phyloP scores from a whole-genome alignment of 148 eudicot genomes.

The Cornus suecica region DNA sequence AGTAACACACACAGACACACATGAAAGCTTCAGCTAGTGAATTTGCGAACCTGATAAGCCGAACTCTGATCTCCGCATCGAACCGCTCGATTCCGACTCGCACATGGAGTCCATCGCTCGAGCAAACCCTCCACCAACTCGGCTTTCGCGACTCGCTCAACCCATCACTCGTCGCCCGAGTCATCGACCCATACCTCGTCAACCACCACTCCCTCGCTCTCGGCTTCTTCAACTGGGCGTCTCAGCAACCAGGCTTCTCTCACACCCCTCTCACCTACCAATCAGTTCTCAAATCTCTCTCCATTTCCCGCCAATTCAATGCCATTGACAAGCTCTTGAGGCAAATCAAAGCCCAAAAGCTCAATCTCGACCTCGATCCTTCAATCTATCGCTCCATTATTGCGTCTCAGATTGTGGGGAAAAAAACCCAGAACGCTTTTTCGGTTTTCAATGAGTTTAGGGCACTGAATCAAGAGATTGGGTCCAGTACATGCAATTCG shows the following conservation, averaged over 20 bases:
- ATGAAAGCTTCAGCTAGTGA: constrained; percentile 18
- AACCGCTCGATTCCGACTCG: constrained; percentile 25
- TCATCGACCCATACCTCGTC: constrained; percentile 85
- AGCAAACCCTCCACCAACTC: constrained; percentile 64
- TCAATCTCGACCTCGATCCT: constrained; percentile 35
- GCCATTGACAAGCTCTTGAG: constrained; percentile 49
- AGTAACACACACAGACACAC: not conserved
- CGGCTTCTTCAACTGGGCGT: constrained; percentile 91
- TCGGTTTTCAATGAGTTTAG: constrained; percentile 30
- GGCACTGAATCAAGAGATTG: constrained; percentile 31
- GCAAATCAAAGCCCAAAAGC: constrained; percentile 34
- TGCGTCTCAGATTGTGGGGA: constrained; percentile 30
- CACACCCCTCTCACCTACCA: constrained; percentile 56
- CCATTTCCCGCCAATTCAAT: constrained; percentile 52
- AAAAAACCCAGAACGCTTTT: constrained; percentile 45
- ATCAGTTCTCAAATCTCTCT: constrained; percentile 62
- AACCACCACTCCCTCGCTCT: constrained; percentile 68
- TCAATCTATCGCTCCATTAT: constrained; percentile 39
- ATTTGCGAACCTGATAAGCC: constrained; percentile 47
- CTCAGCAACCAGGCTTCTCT: constrained; percentile 72
- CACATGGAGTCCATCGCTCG: constrained; percentile 61
- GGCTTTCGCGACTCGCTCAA: constrained; percentile 53
- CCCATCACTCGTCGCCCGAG: constrained; percentile 63
- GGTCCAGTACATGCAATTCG: constrained; percentile 47
- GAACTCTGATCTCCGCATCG: constrained; percentile 47